Evolutionary conservation across 768 basidiomycete species (phyloP).

Genomic region (Brasilioporus rufonigricans): DNA sequence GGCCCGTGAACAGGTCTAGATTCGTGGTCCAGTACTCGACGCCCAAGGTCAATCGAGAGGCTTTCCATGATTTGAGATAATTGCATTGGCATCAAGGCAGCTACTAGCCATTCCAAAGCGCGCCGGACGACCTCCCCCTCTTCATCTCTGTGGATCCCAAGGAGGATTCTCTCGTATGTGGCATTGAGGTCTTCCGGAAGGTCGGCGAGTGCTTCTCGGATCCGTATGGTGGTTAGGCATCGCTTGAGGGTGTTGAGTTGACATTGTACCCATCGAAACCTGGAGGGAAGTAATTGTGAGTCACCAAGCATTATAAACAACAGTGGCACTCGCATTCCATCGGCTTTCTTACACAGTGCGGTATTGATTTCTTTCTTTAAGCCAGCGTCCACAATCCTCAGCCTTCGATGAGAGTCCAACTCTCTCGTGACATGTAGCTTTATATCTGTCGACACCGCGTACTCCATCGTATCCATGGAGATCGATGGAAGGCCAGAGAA

Average conservation of each 20-base stretch:
- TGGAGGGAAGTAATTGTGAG: background rate
- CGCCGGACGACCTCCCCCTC: background rate
- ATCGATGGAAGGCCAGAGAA: too few relatives aligned
- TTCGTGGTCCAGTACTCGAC: background rate
- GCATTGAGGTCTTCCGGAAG: constrained; percentile 6
- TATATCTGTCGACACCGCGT: constrained; percentile 5
- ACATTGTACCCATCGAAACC: constrained; percentile 21
- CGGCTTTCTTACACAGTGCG: background rate
- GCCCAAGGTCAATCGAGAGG: background rate
- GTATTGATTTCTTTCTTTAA: constrained; percentile 5
- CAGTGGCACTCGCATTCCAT: constrained; percentile 21
- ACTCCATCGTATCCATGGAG: constrained; percentile 3
- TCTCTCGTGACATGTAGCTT: constrained; percentile 3
- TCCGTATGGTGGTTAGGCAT: too few relatives aligned
- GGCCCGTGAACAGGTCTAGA: constrained; percentile 1
- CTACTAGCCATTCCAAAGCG: constrained; percentile 12
- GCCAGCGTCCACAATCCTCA: background rate
- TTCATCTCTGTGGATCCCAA: background rate
- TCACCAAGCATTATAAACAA: too few relatives aligned
- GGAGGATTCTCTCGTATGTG: constrained; percentile 8
- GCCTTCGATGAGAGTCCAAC: constrained; percentile 6
- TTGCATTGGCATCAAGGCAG: background rate
- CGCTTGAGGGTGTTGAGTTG: background rate
- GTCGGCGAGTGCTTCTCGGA: too few relatives aligned
- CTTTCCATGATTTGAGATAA: constrained; percentile 9